These are phyloP conservation scores for Hemileccinum rubropunctum DNA, from an alignment of 768 basidiomycete species.

Conservation along the genomic window DNA sequence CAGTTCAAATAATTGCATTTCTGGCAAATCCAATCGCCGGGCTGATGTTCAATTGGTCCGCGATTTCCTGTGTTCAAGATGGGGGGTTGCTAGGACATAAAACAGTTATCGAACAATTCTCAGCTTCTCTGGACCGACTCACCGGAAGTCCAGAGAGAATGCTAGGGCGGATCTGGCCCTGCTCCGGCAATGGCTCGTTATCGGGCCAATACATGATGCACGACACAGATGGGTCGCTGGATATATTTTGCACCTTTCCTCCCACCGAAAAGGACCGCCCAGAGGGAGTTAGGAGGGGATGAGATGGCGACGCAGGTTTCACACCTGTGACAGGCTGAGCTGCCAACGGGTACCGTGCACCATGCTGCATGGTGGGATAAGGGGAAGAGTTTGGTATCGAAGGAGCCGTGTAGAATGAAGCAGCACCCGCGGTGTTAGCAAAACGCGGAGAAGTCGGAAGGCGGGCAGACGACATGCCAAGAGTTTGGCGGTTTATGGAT, in stretches of 20 bases:
- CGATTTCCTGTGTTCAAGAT: constrained; percentile 88
- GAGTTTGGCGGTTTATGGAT: constrained; percentile 30
- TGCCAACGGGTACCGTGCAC: constrained; percentile 27
- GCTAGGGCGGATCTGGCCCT: constrained; percentile 71
- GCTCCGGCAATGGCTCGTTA: constrained; percentile 80
- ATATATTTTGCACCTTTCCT: constrained; percentile 79
- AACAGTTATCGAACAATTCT: constrained; percentile 2
- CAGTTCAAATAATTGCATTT: constrained; percentile 89
- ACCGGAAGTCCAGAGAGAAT: constrained; percentile 54
- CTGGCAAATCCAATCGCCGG: constrained; percentile 78
- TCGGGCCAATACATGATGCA: constrained; percentile 92
- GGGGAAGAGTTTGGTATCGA: constrained; percentile 30
- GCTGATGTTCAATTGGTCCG: constrained; percentile 84
- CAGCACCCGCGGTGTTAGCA: constrained; percentile 14
- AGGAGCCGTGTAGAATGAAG: constrained; percentile 14
- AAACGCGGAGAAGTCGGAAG: constrained; percentile 27
- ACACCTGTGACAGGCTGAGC: constrained; percentile 16
- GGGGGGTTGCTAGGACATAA: constrained; percentile 61
- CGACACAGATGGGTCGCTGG: constrained; percentile 63
- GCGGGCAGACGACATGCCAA: constrained; percentile 22
- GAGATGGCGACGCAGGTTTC: constrained; percentile 45
- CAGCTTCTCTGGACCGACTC: constrained; percentile 15
- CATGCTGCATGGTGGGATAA: constrained; percentile 24
- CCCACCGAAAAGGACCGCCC: constrained; percentile 74
- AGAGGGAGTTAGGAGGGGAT: constrained; percentile 78